Evolutionary conservation across 2,329 filamentous ascomycete genomes (phyloP).

Genomic region (Xylariaceae sp.): DNA sequence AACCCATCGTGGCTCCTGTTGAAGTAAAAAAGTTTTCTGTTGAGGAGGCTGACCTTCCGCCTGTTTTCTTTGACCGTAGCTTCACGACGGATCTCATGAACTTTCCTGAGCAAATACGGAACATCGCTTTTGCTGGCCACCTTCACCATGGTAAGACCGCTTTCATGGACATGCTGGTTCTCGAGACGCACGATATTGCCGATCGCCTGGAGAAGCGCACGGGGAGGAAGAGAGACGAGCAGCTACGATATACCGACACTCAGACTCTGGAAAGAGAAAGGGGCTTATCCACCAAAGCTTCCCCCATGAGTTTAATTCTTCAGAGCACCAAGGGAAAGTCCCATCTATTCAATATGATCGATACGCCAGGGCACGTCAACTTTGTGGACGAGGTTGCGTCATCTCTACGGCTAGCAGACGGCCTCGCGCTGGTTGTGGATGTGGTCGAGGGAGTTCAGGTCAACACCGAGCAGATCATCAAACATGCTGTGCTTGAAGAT

Average conservation of each 20-base stretch:
- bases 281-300: conserved; percentile 85
- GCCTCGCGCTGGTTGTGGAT: conserved; percentile 89
- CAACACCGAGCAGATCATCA: conserved; percentile 96
- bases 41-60: conserved; percentile 85
- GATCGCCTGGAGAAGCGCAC: conserved; percentile 75
- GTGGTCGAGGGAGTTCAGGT: conserved; percentile 98
- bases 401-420: conserved; percentile 81
- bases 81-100: conserved; percentile 97
- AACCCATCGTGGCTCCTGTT: conserved; percentile 90
- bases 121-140: conserved; percentile 87
- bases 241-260: conserved; percentile 90
- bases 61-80: conserved; percentile 78
- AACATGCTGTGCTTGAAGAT: conserved; percentile 86
- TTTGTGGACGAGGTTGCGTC: conserved; percentile 97
- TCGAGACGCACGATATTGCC: conserved; percentile 87
- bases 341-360: conserved; percentile 88
- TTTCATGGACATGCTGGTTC: conserved; percentile 96
- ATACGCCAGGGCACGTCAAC: conserved; percentile 96
- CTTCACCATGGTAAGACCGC: conserved; percentile 97
- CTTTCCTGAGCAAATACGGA: conserved; percentile 90
- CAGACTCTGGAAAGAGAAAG: conserved; percentile 85
- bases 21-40: conserved; percentile 95
- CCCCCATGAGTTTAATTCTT: conserved; percentile 90
- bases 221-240: conserved; percentile 79
- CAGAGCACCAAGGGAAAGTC: conserved; percentile 89